A percentile compares a stretch with the other conserved stretches of the same genome.
phyloP scores from a whole-genome alignment of 1,284 basidiomycete species.

The Ceratobasidium sp. region DNA sequence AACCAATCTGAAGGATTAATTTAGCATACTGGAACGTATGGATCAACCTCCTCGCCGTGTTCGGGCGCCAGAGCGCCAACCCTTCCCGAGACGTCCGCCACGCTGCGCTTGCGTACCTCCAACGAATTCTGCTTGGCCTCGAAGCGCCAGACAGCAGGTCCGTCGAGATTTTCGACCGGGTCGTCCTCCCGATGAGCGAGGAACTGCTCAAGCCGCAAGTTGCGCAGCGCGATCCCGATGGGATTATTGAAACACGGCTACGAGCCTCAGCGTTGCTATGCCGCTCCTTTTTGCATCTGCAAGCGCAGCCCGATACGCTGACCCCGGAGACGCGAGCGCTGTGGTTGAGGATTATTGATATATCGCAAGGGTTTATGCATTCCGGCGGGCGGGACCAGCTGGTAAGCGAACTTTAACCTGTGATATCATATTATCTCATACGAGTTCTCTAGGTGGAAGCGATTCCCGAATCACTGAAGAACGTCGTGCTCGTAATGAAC shows the following conservation, averaged over 20 bases:
- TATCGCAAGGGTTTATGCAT: slow-evolving; percentile 91
- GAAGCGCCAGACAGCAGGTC: slow-evolving; percentile 71
- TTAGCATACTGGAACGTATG: slow-evolving; percentile 86
- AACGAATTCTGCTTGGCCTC: slow-evolving; percentile 88
- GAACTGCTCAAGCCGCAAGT: slow-evolving; percentile 91
- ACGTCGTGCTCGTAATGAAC: slow-evolving; percentile 96
- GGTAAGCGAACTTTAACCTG: slow-evolving; percentile 65
- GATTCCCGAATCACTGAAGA: slow-evolving; percentile 96
- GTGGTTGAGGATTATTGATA: slow-evolving; percentile 94
- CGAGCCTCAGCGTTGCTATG: slow-evolving; percentile 90
- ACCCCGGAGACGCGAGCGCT: slow-evolving; percentile 75
- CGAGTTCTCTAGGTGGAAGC: slow-evolving; percentile 65
- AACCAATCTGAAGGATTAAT: slow-evolving; percentile 49
- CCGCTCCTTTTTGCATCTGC: slow-evolving; percentile 95
- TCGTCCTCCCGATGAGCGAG: slow-evolving; percentile 93
- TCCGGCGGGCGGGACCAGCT: slow-evolving; percentile 87
- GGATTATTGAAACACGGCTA: slow-evolving; percentile 91
- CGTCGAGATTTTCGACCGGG: slow-evolving; percentile 82
- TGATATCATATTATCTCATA: slow-evolving; percentile 2
- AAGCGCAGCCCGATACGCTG: slow-evolving; percentile 66
- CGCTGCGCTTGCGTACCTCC: slow-evolving; percentile 84
- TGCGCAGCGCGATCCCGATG: slow-evolving; percentile 82
- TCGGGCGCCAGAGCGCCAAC: slow-evolving; percentile 89
- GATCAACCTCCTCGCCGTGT: slow-evolving; percentile 82
- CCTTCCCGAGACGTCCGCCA: slow-evolving; percentile 89